phyloP scores from a whole-genome alignment of 345 rosid genomes.

The Isatis tinctoria region DNA sequence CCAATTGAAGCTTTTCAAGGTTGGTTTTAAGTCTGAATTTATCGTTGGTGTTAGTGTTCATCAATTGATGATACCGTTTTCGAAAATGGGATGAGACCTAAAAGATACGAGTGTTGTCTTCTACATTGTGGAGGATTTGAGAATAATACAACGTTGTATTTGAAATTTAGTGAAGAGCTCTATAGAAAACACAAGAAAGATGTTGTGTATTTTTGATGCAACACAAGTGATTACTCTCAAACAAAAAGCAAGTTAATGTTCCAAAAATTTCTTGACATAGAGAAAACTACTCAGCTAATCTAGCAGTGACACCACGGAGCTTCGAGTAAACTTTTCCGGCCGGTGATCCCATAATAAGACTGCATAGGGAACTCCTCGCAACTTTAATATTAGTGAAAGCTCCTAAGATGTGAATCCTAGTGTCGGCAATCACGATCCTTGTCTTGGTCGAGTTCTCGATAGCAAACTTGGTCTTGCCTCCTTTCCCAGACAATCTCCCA shows the following conservation, averaged over 20 bases:
- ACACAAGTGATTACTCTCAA: not conserved
- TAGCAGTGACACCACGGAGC: constrained; percentile 39
- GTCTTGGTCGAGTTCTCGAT: constrained; percentile 87
- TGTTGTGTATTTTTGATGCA: not conserved
- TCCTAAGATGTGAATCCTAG: constrained; percentile 77
- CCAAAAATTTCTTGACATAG: not conserved
- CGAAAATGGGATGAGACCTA: too few species aligned
- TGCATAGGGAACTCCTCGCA: constrained; percentile 86
- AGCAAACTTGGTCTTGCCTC: constrained; percentile 82
- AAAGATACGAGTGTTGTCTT: not conserved
- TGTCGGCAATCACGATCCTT: constrained; percentile 80
- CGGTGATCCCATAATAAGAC: constrained; percentile 86
- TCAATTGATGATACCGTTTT: too few species aligned
- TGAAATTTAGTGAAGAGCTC: too few species aligned
- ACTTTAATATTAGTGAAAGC: constrained; percentile 76
- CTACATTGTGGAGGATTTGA: not conserved
- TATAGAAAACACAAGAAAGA: not conserved
- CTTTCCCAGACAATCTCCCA: constrained; percentile 83
- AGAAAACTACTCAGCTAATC: constrained; percentile 30
- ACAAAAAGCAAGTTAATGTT: not conserved
- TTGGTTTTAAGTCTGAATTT: too few species aligned
- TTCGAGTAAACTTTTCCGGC: constrained; percentile 64
- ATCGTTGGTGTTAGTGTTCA: too few species aligned
- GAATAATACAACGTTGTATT: not conserved
- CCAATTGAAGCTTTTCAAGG: too few species aligned